Evolutionary conservation across 345 rosid species (phyloP), one percentile per base, ranked within the genome.

Genomic region (Eutrema japonicum): DNA sequence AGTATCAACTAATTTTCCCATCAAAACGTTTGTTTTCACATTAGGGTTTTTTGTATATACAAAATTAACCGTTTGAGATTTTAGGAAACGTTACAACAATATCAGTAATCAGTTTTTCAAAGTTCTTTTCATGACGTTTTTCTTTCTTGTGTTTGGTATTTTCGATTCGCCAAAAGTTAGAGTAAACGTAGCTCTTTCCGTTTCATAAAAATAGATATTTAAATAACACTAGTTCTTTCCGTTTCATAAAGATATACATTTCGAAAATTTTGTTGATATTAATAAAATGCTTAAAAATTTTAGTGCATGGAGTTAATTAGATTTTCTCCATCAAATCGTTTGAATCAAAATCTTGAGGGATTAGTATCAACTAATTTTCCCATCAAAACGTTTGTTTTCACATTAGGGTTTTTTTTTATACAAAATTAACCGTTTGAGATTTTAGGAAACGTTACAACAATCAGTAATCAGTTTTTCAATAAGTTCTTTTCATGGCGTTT

Each of bases 321-420:
- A 18, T 14, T 53, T 42, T 55, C 7, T 63, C 56, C 22, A 18
- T 18, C 59, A 37, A 59, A 10, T 2, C 35, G 5, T 32, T 32
- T 32, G 35, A 1, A 32, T 4, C 35, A 47, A 73, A 53, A 14
- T 37, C 26, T 73, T 29, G 26, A 37, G 9, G 41, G 64, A 26
- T 14, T 36, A 22, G 4, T 38, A 57, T 4, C 45, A 47, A 47
- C 45, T 50, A 9, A 4, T 22, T 40, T 49, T 50, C 45, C 10
- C 45, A 49, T 58, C 32, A 50, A 32, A 50, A 11, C 13, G 5
- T 41, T 32, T 59, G 48, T 33, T 32, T 57, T 59, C 54, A 50
- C 54, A 66, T 67, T 67, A 67, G 78, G 78, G 52, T 42, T 74
- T 74, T 42, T 48, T 62, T 13, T 8, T 60, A 16, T 18, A 18